Base-by-base conservation (phyloP, 371 early-diverging fungal species). In the Mycotypha africana region DNA sequence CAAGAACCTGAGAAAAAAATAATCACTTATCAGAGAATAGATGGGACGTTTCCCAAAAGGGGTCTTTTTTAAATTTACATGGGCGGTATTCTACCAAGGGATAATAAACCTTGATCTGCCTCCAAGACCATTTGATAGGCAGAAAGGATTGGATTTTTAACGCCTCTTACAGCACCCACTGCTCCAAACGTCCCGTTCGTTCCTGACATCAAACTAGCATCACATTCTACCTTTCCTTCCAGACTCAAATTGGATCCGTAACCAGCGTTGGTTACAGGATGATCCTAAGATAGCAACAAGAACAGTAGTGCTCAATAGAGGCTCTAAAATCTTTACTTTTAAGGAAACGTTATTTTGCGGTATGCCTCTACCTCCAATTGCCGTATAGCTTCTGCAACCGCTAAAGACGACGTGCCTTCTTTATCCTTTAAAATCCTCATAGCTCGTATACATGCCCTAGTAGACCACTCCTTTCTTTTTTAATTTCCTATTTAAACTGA, bases 141-240 rank as follows among this genome's bases (percentile, higher is more conserved):
- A 0, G 70, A 81, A 4, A 49, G 33, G 4, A 89, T 85, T 1
- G 93, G 91, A 39, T 88, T 85, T 38, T 64, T 62, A 22, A 90
- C 56, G 2, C 82, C 88, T 42, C 75, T 56, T 0, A 81, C 77
- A 10, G 89, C 88, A 0, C 86, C 91, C 0, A 93, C 86, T 2
- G 84, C 85, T 1, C 89, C 92, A 74, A 87, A 91, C 4, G 67
- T 63, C 2, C 79, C 73, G 0, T 62, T 62, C n/a, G 58, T 50
- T 1, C 79, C 81, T 47, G 80, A 63, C 92, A 91, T 92, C n/a
- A 91, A 56, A 25, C 85, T 63, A 11, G 95, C 95, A 58, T 94
- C 95, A 51, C 92, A 91, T 60, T 92, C 91, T 4, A 92, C 89
- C 1, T 64, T 67, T 0, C 89, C 91, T 2, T 65, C 51, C 1